These are phyloP conservation scores for Pharus latifolius DNA, from an alignment of 176 grass and related monocot genomes.

Conservation along the genomic window DNA sequence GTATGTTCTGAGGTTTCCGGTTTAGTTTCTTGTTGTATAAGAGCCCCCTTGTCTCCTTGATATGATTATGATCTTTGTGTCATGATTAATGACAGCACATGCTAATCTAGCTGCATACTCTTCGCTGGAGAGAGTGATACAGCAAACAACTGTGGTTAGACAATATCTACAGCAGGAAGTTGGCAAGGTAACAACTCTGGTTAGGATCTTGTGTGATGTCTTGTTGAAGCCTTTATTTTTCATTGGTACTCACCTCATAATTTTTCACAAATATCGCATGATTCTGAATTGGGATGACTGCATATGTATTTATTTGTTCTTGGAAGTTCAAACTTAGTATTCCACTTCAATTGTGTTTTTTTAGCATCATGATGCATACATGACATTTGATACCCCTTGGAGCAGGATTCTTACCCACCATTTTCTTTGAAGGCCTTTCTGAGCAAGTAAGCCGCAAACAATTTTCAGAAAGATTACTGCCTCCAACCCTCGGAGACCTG, in stretches of 20 bases:
- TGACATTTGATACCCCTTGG: slow-evolving; percentile 42
- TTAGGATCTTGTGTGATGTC: background rate
- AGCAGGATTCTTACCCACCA: slow-evolving; percentile 77
- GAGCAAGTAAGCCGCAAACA: slow-evolving; percentile 49
- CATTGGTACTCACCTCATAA: background rate
- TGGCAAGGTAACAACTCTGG: slow-evolving; percentile 48
- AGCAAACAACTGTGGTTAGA: slow-evolving; percentile 66
- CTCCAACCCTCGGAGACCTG: background rate
- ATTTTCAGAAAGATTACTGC: background rate
- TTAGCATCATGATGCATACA: slow-evolving; percentile 1
- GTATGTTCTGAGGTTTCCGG: slow-evolving; percentile 31
- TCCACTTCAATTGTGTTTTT: background rate
- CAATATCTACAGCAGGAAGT: slow-evolving; percentile 76
- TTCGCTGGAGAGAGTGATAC: slow-evolving; percentile 84
- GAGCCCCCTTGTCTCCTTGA: background rate
- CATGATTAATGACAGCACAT: slow-evolving; percentile 43
- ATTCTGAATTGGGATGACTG: background rate
- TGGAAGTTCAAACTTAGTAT: background rate
- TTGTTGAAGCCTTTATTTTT: background rate
- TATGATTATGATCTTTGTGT: slow-evolving; percentile 10
- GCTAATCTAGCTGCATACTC: slow-evolving; percentile 83
- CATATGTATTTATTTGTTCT: background rate
- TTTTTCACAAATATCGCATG: background rate
- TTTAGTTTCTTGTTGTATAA: background rate
- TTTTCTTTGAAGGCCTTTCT: slow-evolving; percentile 96